phyloP scores from a whole-genome alignment of 2,329 filamentous ascomycete genomes.

The Exophiala aquamarina region DNA sequence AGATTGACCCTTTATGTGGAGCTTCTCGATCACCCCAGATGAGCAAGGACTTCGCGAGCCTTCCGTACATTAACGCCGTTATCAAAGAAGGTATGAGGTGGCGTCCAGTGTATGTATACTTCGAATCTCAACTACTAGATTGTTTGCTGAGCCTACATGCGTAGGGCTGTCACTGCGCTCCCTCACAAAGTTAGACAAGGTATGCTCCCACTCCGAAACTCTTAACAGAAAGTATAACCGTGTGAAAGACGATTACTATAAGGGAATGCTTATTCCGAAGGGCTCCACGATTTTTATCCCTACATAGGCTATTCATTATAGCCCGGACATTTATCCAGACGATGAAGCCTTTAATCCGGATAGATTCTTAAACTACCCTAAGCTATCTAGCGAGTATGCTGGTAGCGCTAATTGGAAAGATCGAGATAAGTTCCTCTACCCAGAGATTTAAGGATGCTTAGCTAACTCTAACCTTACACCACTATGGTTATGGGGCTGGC shows the following conservation, averaged over 20 bases:
- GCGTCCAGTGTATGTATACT: slow-evolving; percentile 29
- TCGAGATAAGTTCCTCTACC: slow-evolving; percentile 6
- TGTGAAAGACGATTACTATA: neutral
- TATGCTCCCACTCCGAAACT: neutral
- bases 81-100: slow-evolving; percentile 39
- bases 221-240: neutral
- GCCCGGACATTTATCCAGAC: neutral
- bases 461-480: slow-evolving; percentile 2
- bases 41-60: slow-evolving; percentile 29
- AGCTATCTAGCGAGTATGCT: neutral
- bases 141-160: slow-evolving; percentile 2
- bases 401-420: neutral
- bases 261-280: neutral
- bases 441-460: neutral
- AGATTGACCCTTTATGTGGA: slow-evolving; percentile 36
- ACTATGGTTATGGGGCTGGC: slow-evolving; percentile 27
- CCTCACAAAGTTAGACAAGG: slow-evolving; percentile 16
- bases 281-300: neutral
- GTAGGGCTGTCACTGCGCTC: slow-evolving; percentile 14
- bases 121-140: neutral
- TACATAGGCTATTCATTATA: neutral
- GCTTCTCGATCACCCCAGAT: slow-evolving; percentile 30
- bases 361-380: neutral
- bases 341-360: neutral
- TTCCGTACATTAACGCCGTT: slow-evolving; percentile 34